Percentiles rank a stretch among this genome's conserved stretches.
Conservation (phyloP, 2,329 filamentous ascomycete species). For the Neocatenulostroma microsporum region DNA sequence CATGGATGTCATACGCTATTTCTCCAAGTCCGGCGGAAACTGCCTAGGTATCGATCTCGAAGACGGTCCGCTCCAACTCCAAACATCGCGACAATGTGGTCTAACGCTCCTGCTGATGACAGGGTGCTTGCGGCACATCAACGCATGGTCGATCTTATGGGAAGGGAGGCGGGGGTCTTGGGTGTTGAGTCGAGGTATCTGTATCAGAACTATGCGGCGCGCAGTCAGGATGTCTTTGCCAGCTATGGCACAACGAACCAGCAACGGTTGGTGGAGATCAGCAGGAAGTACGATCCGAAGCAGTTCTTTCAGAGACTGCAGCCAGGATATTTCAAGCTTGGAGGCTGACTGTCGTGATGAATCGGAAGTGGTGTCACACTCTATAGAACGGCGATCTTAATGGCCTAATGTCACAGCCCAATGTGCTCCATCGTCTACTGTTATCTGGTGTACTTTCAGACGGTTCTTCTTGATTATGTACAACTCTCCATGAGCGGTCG, state of each 20-base stretch:
- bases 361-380: too few species aligned
- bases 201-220: slow-evolving; percentile 18
- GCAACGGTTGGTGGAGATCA: slow-evolving; percentile 12
- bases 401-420: too few species aligned
- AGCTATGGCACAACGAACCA: slow-evolving; percentile 17
- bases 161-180: neutral
- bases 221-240: slow-evolving; percentile 15
- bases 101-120: slow-evolving; percentile 13
- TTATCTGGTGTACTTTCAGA: too few species aligned
- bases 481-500: too few species aligned
- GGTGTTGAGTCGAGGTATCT: slow-evolving; percentile 10
- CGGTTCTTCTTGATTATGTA: too few species aligned
- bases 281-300: slow-evolving; percentile 15
- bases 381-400: too few species aligned
- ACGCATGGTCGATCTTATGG: slow-evolving; percentile 8
- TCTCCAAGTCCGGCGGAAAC: slow-evolving; percentile 11
- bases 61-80: slow-evolving; percentile 11
- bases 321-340: slow-evolving; percentile 19
- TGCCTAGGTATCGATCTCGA: slow-evolving; percentile 11
- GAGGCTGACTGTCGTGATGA: too few species aligned
- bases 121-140: slow-evolving; percentile 10
- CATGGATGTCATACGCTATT: slow-evolving; percentile 6
- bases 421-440: too few species aligned
- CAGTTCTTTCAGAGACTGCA: slow-evolving; percentile 16
- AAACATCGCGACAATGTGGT: slow-evolving; percentile 13